phyloP scores from a whole-genome alignment of 108 stramenopile species.

The Skeletonema menzelii region DNA sequence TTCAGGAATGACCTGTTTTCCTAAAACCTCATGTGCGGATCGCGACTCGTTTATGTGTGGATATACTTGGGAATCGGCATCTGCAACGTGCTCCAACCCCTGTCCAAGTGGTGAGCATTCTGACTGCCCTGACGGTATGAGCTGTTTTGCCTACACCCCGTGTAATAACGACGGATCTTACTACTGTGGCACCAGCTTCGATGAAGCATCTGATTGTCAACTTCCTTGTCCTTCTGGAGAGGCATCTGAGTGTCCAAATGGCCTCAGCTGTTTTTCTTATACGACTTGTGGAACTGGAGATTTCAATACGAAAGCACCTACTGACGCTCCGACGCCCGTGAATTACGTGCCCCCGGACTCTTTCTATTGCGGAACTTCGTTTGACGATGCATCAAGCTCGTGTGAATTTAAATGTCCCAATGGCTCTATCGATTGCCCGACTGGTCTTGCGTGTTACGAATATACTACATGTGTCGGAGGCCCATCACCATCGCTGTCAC shows the following conservation, averaged over 20 bases:
- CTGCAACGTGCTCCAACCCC: conserved; percentile 37
- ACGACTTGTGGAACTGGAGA: conserved; percentile 68
- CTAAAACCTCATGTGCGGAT: conserved; percentile 43
- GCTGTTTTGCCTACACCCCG: conserved; percentile 50
- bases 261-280: conserved; percentile 78
- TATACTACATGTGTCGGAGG: conserved; percentile 41
- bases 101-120: conserved; percentile 48
- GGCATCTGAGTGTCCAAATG: conserved; percentile 67
- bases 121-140: conserved; percentile 42
- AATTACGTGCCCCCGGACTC: conserved; percentile 27
- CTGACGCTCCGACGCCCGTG: conserved; percentile 16
- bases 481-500: background rate
- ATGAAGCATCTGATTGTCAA: conserved; percentile 50
- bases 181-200: conserved; percentile 38
- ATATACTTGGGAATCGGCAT: conserved; percentile 36
- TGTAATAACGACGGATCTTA: conserved; percentile 49
- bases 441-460: conserved; percentile 34
- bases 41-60: conserved; percentile 56
- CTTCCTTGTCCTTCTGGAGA: conserved; percentile 71
- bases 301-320: conserved; percentile 35
- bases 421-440: conserved; percentile 30
- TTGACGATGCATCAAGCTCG: conserved; percentile 26
- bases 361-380: conserved; percentile 37
- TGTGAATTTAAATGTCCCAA: conserved; percentile 38
- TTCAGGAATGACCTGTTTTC: conserved; percentile 36